Conservation (phyloP, 2,329 filamentous ascomycete genomes). For the Myriosclerotinia curreyana region DNA sequence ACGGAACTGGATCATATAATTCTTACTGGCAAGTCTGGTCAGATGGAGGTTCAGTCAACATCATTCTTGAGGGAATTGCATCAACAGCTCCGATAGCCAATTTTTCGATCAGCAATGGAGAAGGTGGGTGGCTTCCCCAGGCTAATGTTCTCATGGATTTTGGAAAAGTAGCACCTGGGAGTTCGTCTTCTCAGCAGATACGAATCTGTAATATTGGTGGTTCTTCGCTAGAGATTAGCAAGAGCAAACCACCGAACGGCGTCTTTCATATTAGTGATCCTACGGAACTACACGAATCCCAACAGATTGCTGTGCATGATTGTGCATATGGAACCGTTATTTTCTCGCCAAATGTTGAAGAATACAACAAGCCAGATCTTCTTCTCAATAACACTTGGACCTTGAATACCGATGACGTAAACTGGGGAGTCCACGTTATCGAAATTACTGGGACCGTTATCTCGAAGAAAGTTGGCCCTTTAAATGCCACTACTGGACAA, state of each 20-base stretch:
- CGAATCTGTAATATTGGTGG: constrained; percentile 39
- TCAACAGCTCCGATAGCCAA: constrained; percentile 36
- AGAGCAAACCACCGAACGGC: constrained; percentile 38
- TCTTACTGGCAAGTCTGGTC: constrained; percentile 37
- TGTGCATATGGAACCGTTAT: constrained; percentile 37
- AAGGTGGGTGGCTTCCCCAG: constrained; percentile 38
- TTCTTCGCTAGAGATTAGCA: constrained; percentile 36
- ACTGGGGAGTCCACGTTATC: constrained; percentile 40
- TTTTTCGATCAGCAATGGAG: constrained; percentile 37
- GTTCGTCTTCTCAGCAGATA: constrained; percentile 31
- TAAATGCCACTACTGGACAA: constrained; percentile 21
- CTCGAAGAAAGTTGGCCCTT: constrained; percentile 17
- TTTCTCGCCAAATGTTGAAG: constrained; percentile 32
- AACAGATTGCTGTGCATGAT: constrained; percentile 32
- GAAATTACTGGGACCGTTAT: constrained; percentile 30
- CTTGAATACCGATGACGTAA: constrained; percentile 42
- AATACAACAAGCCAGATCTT: constrained; percentile 32
- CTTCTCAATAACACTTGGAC: constrained; percentile 39
- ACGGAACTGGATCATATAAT: constrained; percentile 36
- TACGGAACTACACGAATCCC: constrained; percentile 36
- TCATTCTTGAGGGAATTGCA: constrained; percentile 36
- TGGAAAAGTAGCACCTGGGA: constrained; percentile 36
- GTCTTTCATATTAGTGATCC: constrained; percentile 30
- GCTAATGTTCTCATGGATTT: constrained; percentile 32
- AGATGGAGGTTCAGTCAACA: constrained; percentile 35